phyloP scores from a whole-genome alignment of 2,329 filamentous ascomycete species.

The Xylariaceae sp. region DNA sequence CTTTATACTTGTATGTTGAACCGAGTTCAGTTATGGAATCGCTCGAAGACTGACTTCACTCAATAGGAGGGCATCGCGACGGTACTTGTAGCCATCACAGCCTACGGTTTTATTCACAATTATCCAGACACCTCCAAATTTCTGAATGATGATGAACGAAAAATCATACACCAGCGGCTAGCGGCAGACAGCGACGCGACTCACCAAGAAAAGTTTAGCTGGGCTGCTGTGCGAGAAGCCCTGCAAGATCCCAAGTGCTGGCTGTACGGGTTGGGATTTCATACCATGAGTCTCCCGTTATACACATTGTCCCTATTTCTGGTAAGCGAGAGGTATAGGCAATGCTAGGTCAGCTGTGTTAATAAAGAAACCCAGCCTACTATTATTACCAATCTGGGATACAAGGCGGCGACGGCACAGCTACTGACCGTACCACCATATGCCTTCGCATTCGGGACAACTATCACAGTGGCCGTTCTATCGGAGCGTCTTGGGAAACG shows the following conservation, averaged over 20 bases:
- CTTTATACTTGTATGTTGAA: constrained; percentile 58
- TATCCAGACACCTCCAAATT: constrained; percentile 66
- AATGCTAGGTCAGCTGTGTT: constrained; percentile 12
- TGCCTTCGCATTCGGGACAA: constrained; percentile 65
- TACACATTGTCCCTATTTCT: constrained; percentile 63
- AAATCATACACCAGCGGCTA: constrained; percentile 66
- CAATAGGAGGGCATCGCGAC: constrained; percentile 60
- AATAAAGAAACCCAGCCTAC: constrained; percentile 46
- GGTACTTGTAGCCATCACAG: constrained; percentile 54
- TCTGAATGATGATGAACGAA: constrained; percentile 58
- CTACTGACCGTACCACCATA: constrained; percentile 69
- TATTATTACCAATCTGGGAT: constrained; percentile 61
- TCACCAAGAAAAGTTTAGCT: constrained; percentile 70
- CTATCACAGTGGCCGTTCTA: constrained; percentile 61
- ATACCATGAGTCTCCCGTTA: constrained; percentile 71
- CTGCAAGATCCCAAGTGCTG: constrained; percentile 72
- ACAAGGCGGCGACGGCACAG: constrained; percentile 58
- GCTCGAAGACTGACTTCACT: constrained; percentile 49
- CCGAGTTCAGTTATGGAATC: neutral
- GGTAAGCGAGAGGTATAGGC: constrained; percentile 41
- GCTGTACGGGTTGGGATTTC: constrained; percentile 74
- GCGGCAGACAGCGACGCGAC: constrained; percentile 73
- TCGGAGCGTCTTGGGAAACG: constrained; percentile 64
- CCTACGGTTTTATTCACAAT: constrained; percentile 70
- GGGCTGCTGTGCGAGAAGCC: constrained; percentile 68